A percentile compares a stretch with the other conserved stretches of the same genome.
Conservation (phyloP, 106 monocot genomes). For the Ottelia alismoides region DNA sequence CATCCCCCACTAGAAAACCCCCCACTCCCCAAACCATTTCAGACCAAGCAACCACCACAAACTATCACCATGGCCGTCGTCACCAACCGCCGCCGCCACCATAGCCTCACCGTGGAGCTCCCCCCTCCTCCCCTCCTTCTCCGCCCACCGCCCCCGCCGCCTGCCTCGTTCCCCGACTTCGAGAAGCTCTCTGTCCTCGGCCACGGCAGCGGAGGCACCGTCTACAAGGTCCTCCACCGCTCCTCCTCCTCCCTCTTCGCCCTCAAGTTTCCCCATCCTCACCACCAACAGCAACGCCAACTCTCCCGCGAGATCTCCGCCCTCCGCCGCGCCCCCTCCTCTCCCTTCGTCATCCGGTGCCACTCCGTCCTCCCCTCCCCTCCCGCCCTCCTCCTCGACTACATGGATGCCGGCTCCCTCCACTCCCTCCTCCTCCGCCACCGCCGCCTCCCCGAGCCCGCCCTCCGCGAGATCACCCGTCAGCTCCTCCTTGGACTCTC, state of each 20-base stretch:
- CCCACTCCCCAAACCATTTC: too few species aligned
- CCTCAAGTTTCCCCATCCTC: conserved; percentile 41
- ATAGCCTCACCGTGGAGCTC: conserved; percentile 1
- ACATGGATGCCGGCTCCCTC: conserved; percentile 23
- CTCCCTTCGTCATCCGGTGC: conserved; percentile 28
- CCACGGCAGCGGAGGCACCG: conserved; percentile 74
- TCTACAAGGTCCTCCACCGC: conserved; percentile 70
- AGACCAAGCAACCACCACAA: too few species aligned
- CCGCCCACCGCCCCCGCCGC: conserved; percentile 6
- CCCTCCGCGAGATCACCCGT: conserved; percentile 34
- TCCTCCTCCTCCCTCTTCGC: conserved; percentile 33
- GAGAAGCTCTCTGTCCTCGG: conserved; percentile 63
- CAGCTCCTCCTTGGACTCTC: conserved; percentile 22
- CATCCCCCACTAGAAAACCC: too few species aligned
- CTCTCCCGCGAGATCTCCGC: conserved; percentile 37
- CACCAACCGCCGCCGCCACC: conserved; percentile 13
- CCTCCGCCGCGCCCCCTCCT: conserved; percentile 38
- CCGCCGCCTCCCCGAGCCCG: conserved; percentile 30
- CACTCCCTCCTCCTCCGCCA: conserved; percentile 10
- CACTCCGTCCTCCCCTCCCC: conserved; percentile 15
- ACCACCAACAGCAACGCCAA: conserved; percentile 5
- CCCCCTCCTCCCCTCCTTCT: neutral
- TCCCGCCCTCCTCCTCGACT: conserved; percentile 31
- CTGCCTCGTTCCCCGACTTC: conserved; percentile 23
- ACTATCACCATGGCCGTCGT: conserved; percentile 40